Evolutionary conservation across 345 rosid species (phyloP), one percentile per base, ranked within the genome.

Genomic region (Combretum micranthum): DNA sequence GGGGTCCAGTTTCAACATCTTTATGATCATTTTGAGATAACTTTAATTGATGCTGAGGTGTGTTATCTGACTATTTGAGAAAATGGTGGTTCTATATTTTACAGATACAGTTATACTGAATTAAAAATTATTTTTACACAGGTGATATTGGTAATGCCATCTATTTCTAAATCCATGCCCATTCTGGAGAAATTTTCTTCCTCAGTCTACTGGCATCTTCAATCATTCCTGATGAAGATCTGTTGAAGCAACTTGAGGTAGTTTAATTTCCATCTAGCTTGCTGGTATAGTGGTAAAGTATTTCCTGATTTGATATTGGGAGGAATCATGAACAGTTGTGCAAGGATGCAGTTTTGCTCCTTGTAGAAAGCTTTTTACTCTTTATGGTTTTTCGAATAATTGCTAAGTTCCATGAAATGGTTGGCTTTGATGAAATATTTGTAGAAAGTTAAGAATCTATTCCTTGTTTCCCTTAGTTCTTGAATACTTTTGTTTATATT

Each of bases 221-320:
- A 67, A 63, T 80, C 55, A 75, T 91, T 62, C 80, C 82, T 43
- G 79, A 91, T 75, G 84, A 84, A 71, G 62, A 86, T 56, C 64
- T 65, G 49, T 62, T 82, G 58, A 77, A 84, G 61, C 88, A 84
- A 71, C 77, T 86, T 55, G 90, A 86, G 98, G 98, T 91, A 84
- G 53, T 69, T 47, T 23, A 66, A 53, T 44, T 52, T 4, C 39
- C 53, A 22, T 5, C 25, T 50, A 50, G 52, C 21, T 11, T 19
- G 15, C 20, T 11, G 14, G 0, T 15, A 15, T 50, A 20, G 14
- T 50, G 5, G 53, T 50, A 11, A 20, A 32, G 39, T 32, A 32
- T 32, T 32, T 32, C 39, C 39, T 32, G 39, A 11, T 32, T 32
- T 5, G 39, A 32, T 32, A 32, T 5, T 32, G 2, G 39, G 9